Conservation (phyloP, 1,284 basidiomycete species). For the Cerioporus squamosus region DNA sequence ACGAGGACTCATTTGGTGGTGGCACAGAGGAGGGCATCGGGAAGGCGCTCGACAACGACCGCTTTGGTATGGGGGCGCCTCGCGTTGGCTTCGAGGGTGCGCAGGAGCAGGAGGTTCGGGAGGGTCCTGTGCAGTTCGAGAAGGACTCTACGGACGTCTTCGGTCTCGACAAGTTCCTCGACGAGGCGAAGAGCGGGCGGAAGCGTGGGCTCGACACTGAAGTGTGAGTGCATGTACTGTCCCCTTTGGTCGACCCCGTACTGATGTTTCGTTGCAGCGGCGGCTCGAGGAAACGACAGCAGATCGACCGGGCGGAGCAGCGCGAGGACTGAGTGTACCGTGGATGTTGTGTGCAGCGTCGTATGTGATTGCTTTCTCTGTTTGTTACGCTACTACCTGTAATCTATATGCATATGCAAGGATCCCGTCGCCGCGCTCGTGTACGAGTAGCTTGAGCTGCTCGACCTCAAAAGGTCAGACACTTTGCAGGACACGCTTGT, state of each 20-base stretch:
- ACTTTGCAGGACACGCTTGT: no score
- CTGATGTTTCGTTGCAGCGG: slow-evolving; percentile 42
- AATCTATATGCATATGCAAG: slow-evolving; percentile 14
- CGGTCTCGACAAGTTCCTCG: slow-evolving; percentile 95
- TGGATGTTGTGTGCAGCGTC: background rate
- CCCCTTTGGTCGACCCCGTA: background rate
- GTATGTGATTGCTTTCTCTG: slow-evolving; percentile 12
- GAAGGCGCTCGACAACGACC: slow-evolving; percentile 89
- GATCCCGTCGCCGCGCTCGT: background rate
- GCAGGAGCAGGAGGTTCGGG: slow-evolving; percentile 78
- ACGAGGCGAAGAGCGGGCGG: slow-evolving; percentile 93
- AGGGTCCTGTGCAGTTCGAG: slow-evolving; percentile 99
- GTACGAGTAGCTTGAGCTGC: no score
- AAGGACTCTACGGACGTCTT: slow-evolving; percentile 98
- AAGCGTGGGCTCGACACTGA: slow-evolving; percentile 87
- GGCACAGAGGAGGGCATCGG: slow-evolving; percentile 94
- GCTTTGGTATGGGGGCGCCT: slow-evolving; percentile 91
- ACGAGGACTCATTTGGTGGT: slow-evolving; percentile 90
- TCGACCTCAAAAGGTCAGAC: no score
- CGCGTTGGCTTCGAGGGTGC: slow-evolving; percentile 90
- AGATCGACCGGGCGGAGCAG: slow-evolving; percentile 70
- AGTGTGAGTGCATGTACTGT: slow-evolving; percentile 55
- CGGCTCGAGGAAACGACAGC: slow-evolving; percentile 71
- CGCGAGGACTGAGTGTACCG: slow-evolving; percentile 41
- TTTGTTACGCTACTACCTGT: slow-evolving; percentile 23